Evolutionary conservation across 1,284 basidiomycete genomes (phyloP), one percentile per base, ranked within the genome.

Genomic region (Ceratobasidium sp.): DNA sequence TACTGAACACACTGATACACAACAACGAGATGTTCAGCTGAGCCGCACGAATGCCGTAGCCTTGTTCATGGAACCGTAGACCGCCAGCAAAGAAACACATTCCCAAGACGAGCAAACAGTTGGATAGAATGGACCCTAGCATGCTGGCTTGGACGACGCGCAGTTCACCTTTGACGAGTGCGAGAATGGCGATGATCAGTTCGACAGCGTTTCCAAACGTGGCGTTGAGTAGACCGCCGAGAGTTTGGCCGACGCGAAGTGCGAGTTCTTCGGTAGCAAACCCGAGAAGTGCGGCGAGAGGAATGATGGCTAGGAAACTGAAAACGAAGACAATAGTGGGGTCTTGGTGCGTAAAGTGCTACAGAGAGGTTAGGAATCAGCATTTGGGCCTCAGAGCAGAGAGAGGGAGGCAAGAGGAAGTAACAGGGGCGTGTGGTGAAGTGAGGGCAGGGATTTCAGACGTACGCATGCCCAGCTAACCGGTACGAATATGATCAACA

Each of bases 181-280:
- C 95, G 64, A 96, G 91, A 79, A 97, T 95, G 90, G 95, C 84
- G 68, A 84, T 81, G 64, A 82, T 83, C 46, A 82, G 79, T 72
- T 79, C 73, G 49, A 79, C 78, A 56, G 75, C 67, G 58, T 75
- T 71, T 23, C 73, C 75, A 75, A 86, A 84, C 23, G 84, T 85
- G 76, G 95, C 95, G 84, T 97, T 97, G 79, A 97, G 84, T 15
- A 97, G 87, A 78, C 95, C 95, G 5, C 94, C 95, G 3, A 97
- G 86, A 0, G 95, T 96, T 85, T 97, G 94, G 1, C 95, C 93
- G 0, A 94, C 91, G 46, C 93, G 91, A 80, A 97, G 82, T 0
- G 95, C 95, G 5, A 97, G 84, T 82, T 97, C 94, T 81, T 97
- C 96, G 0, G 96, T 97, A 0, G 94, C 94, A 83, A 95, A 95